These are phyloP conservation scores for Starmera dryadoides DNA, from an alignment of 805 yeast species.

Conservation along the genomic window DNA sequence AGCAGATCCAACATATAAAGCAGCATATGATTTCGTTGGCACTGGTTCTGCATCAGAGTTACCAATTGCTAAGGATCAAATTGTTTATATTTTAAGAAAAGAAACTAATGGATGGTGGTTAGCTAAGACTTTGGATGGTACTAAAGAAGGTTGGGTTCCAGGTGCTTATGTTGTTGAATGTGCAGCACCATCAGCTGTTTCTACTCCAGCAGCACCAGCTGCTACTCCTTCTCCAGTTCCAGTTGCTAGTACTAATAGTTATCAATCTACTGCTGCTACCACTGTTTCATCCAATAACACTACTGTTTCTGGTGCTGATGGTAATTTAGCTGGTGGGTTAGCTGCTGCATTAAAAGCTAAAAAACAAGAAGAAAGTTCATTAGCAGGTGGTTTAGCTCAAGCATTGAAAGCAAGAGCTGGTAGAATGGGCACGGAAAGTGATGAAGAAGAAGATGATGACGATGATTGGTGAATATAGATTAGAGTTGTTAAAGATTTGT, in stretches of 20 bases:
- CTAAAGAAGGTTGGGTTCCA: conserved; percentile 95
- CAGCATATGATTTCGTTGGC: conserved; percentile 84
- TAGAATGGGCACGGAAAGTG: conserved; percentile 49
- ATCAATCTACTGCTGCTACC: conserved; percentile 9
- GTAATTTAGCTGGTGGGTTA: conserved; percentile 42
- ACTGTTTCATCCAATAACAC: conserved; percentile 13
- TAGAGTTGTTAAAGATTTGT: no score
- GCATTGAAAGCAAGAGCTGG: conserved; percentile 79
- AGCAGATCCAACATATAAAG: conserved; percentile 71
- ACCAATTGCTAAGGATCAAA: conserved; percentile 69
- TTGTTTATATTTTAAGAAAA: conserved; percentile 63
- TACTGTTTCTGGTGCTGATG: conserved; percentile 14
- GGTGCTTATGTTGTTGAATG: conserved; percentile 75
- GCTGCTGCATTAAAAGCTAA: conserved; percentile 65
- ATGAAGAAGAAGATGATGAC: conserved; percentile 63
- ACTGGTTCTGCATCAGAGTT: conserved; percentile 76
- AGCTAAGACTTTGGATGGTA: conserved; percentile 68
- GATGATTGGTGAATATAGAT: conserved; percentile 79
- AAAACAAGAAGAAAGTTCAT: conserved; percentile 47
- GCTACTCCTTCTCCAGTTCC: conserved; percentile 23
- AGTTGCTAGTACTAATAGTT: conserved; percentile 9
- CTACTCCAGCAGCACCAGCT: conserved; percentile 28
- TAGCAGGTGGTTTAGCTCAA: conserved; percentile 85
- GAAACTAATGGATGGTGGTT: conserved; percentile 93
- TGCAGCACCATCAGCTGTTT: conserved; percentile 35